Percentiles rank a stretch among this genome's conserved stretches.
These are phyloP conservation scores for Daldinia grandis DNA, from an alignment of 495 filamentous ascomycete species.

Conservation along the genomic window DNA sequence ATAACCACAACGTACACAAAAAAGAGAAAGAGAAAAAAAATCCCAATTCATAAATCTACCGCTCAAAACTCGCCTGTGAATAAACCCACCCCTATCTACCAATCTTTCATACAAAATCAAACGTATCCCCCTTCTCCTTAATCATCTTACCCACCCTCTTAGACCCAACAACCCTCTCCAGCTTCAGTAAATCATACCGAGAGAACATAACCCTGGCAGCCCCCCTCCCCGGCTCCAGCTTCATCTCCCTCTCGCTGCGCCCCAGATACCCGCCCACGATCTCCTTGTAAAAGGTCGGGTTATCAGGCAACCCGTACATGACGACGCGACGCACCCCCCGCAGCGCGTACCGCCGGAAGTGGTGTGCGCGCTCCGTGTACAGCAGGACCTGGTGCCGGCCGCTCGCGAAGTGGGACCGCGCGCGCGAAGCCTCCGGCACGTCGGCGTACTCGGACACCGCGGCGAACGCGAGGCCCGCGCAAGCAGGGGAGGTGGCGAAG, in stretches of 20 bases:
- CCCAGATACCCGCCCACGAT: conserved; percentile 75
- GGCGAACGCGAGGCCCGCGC: conserved; percentile 78
- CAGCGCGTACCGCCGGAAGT: conserved; percentile 85
- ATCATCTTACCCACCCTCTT: conserved; percentile 79
- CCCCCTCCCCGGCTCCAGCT: conserved; percentile 58
- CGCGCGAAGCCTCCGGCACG: conserved; percentile 76
- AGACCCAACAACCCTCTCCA: conserved; percentile 88
- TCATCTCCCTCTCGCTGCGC: conserved; percentile 62
- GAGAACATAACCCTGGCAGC: conserved; percentile 80
- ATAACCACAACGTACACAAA: conserved; percentile 16
- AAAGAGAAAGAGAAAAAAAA: neutral
- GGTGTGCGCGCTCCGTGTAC: conserved; percentile 93
- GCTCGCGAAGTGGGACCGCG: conserved; percentile 84
- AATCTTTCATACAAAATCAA: conserved; percentile 71
- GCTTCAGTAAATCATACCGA: conserved; percentile 83
- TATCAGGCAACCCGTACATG: conserved; percentile 89
- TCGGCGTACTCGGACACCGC: conserved; percentile 88
- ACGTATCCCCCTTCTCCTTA: conserved; percentile 83
- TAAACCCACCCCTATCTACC: neutral
- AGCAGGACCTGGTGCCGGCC: conserved; percentile 84
- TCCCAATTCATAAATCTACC: conserved; percentile 13
- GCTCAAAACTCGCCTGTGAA: conserved; percentile 1
- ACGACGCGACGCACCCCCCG: conserved; percentile 80
- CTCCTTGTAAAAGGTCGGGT: conserved; percentile 88
- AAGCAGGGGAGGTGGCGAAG: conserved; percentile 76